Evolutionary conservation across 345 rosid genomes (phyloP).

Genomic region (Dovyalis caffra): DNA sequence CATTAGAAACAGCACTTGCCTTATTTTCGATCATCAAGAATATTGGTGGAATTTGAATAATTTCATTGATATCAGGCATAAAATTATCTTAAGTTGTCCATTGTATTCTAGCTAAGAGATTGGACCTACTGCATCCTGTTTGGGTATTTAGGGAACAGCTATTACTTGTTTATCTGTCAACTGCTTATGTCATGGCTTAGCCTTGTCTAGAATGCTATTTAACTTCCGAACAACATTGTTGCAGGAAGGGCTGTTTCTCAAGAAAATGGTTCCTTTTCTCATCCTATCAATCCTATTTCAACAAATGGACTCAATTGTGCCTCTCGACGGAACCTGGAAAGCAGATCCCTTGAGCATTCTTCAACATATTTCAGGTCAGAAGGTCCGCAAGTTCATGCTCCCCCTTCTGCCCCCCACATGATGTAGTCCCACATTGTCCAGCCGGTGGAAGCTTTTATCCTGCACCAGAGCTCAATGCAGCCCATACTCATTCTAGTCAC

Average conservation of each 20-base stretch:
- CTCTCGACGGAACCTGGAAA: constrained; percentile 13
- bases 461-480: constrained; percentile 19
- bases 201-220: background rate
- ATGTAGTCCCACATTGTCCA: constrained; percentile 17
- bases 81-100: background rate
- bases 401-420: constrained; percentile 14
- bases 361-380: constrained; percentile 20
- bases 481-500: constrained; percentile 10
- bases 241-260: constrained; percentile 32
- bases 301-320: constrained; percentile 12
- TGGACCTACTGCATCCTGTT: background rate
- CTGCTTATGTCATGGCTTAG: background rate
- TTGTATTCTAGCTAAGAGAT: background rate
- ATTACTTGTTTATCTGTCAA: background rate
- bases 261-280: constrained; percentile 18
- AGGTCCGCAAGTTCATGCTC: constrained; percentile 8
- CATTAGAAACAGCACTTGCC: background rate
- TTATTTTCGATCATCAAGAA: background rate
- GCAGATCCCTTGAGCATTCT: constrained; percentile 13
- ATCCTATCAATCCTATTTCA: constrained; percentile 16
- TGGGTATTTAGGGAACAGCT: background rate
- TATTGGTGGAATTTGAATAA: background rate
- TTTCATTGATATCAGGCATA: background rate
- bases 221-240: background rate
- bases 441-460: constrained; percentile 16